phyloP scores from a whole-genome alignment of 306 rosid genomes.

The Cucumis melo region DNA sequence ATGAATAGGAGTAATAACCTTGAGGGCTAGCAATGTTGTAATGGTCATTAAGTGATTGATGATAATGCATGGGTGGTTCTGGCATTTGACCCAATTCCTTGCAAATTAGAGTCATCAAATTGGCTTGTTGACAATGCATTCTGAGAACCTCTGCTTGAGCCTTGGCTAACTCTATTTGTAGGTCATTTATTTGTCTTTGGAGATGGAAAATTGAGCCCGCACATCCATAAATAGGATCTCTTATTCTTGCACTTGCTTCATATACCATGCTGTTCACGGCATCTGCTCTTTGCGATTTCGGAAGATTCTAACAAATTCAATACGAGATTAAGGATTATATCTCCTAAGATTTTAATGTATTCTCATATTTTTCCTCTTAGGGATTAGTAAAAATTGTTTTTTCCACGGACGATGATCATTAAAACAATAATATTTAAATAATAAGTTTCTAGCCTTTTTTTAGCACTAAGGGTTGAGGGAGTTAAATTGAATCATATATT shows the following conservation, averaged over 20 bases:
- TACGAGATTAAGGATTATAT: no score
- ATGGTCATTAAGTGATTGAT: neutral
- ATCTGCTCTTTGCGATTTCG: neutral
- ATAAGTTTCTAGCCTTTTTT: no score
- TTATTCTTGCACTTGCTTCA: neutral
- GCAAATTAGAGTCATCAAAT: neutral
- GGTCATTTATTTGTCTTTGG: neutral
- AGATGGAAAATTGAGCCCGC: neutral
- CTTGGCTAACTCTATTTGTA: neutral
- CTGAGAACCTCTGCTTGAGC: neutral
- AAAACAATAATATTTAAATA: no score
- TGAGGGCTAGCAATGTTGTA: neutral
- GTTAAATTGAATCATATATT: no score
- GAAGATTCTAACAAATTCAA: neutral
- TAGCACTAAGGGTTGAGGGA: no score
- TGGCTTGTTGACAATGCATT: neutral
- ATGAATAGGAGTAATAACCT: neutral
- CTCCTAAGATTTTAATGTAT: no score
- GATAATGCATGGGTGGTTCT: neutral
- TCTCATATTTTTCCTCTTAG: no score
- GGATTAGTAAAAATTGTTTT: no score
- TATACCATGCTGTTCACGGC: neutral
- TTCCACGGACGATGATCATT: no score
- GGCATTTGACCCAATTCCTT: neutral
- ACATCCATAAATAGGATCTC: neutral